Percentiles rank a stretch among this genome's conserved stretches.
Conservation (phyloP, 225 moss, liverwort and hornwort genomes). For the Polytrichum formosum region DNA sequence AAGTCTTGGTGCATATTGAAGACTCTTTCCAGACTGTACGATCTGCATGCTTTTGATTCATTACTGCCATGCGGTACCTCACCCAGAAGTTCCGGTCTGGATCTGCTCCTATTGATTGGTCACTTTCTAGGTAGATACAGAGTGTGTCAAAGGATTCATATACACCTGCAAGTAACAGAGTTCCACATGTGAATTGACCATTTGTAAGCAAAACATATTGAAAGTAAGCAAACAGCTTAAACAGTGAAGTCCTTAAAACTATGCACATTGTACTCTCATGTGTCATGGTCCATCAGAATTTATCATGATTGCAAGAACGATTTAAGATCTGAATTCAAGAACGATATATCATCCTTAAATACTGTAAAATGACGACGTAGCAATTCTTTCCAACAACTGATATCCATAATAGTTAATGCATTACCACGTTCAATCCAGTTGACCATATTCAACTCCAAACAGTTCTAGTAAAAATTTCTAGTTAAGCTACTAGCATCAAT, state of each 20-base stretch:
- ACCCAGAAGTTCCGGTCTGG: conserved; percentile 78
- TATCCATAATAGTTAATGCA: too few species aligned
- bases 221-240: not conserved
- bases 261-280: not conserved
- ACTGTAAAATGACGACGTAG: too few species aligned
- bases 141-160: conserved; percentile 75
- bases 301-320: too few species aligned
- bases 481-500: not conserved
- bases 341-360: too few species aligned
- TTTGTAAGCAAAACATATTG: not conserved
- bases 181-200: not conserved
- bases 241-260: not conserved
- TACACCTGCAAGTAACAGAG: conserved; percentile 38
- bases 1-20: conserved; percentile 73
- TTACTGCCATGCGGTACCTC: conserved; percentile 74
- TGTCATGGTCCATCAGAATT: too few species aligned
- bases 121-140: conserved; percentile 74
- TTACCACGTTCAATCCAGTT: too few species aligned
- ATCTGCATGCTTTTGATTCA: conserved; percentile 70
- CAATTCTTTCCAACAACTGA: too few species aligned
- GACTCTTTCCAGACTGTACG: conserved; percentile 77
- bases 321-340: too few species aligned
- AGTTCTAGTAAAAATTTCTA: not conserved
- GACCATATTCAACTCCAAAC: not conserved
- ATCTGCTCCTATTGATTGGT: conserved; percentile 69